These are phyloP conservation scores for Typha latifolia DNA, from an alignment of 176 grass and related monocot species.

Conservation along the genomic window DNA sequence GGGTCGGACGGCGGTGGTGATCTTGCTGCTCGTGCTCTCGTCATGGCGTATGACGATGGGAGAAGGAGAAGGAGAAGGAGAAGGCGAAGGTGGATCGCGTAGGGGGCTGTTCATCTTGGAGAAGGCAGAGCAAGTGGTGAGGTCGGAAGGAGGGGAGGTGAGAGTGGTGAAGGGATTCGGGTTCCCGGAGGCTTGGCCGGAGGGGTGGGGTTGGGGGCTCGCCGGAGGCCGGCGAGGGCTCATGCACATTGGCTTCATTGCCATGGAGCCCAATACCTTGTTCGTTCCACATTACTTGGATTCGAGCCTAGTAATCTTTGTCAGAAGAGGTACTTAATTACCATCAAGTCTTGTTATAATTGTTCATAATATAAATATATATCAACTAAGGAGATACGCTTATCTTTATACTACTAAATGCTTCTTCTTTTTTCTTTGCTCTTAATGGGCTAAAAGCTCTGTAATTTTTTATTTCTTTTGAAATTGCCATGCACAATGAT, in stretches of 20 bases:
- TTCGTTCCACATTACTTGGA: slow-evolving; percentile 92
- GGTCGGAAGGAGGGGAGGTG: slow-evolving; percentile 65
- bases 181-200: too few species aligned
- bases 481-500: not conserved
- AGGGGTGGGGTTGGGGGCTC: too few species aligned
- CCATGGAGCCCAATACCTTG: slow-evolving; percentile 84
- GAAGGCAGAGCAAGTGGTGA: slow-evolving; percentile 67
- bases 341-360: too few species aligned
- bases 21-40: too few species aligned
- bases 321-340: slow-evolving; percentile 38
- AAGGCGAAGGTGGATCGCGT: slow-evolving; percentile 8
- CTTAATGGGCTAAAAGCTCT: not conserved
- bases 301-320: slow-evolving; percentile 63
- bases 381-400: not conserved
- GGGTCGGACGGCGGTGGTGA: too few species aligned
- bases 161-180: slow-evolving; percentile 29
- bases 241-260: slow-evolving; percentile 79
- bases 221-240: slow-evolving; percentile 19
- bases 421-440: too few species aligned
- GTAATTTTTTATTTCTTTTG: not conserved
- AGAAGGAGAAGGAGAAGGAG: slow-evolving; percentile 27
- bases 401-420: too few species aligned
- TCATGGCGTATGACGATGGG: not conserved
- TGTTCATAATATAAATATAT: not conserved
- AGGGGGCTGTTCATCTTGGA: slow-evolving; percentile 57